phyloP scores from a whole-genome alignment of 1,284 basidiomycete genomes.

The Sanguinoderma infundibulare region DNA sequence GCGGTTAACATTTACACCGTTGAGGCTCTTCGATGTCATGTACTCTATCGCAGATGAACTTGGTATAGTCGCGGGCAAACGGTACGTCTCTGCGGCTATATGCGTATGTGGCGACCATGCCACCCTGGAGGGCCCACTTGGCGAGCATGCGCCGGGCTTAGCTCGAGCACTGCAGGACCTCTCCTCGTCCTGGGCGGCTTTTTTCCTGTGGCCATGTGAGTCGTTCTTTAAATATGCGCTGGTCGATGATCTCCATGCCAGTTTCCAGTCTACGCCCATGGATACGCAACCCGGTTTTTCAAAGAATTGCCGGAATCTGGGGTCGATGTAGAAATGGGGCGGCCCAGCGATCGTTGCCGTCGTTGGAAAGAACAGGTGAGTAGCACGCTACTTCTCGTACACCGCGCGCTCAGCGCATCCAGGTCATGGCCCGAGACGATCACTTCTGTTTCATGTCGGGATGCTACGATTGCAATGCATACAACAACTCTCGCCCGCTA shows the following conservation, averaged over 20 bases:
- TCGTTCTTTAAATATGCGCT: not conserved
- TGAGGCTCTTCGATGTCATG: not conserved
- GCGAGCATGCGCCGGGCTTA: not conserved
- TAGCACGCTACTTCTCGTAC: not conserved
- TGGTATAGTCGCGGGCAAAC: not conserved
- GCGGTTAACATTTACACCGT: not conserved
- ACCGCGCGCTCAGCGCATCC: not conserved
- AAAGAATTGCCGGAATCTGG: too few relatives aligned
- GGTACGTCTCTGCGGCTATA: not conserved
- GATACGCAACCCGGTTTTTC: not conserved
- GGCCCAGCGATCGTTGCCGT: not conserved
- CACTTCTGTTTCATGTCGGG: not conserved
- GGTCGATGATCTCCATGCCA: too few relatives aligned
- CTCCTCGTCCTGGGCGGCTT: not conserved
- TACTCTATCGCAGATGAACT: not conserved
- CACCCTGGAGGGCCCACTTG: not conserved
- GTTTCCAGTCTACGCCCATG: not conserved
- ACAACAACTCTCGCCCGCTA: not conserved
- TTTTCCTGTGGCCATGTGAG: not conserved
- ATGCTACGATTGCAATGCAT: not conserved
- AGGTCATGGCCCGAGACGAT: not conserved
- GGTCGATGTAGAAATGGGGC: too few relatives aligned
- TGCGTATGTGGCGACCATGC: not conserved
- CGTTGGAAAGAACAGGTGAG: not conserved
- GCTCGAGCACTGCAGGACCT: not conserved